These are phyloP conservation scores for Hypoxylon perforatum DNA, from an alignment of 495 filamentous ascomycete species.

Conservation along the genomic window DNA sequence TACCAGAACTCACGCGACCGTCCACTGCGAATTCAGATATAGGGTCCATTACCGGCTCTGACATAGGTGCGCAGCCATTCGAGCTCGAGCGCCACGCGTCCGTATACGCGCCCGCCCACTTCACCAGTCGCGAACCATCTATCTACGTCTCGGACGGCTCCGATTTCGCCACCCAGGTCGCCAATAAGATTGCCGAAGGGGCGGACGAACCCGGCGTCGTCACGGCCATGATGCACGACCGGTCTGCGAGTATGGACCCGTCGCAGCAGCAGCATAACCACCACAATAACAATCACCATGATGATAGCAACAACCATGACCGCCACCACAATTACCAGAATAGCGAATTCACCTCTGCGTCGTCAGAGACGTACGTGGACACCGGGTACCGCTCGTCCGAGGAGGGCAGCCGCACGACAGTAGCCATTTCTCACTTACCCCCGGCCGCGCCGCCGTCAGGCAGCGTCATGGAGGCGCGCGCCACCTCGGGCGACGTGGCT, in stretches of 20 bases:
- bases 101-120: slow-evolving; percentile 53
- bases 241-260: background rate
- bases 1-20: slow-evolving; percentile 53
- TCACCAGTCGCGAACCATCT: slow-evolving; percentile 57
- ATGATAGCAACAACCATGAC: too few species aligned
- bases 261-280: slow-evolving; percentile 35
- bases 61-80: slow-evolving; percentile 62
- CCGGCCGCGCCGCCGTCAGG: slow-evolving; percentile 57
- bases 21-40: slow-evolving; percentile 67
- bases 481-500: slow-evolving; percentile 60
- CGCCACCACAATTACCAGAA: slow-evolving; percentile 26
- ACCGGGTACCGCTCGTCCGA: slow-evolving; percentile 5
- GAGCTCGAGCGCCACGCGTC: slow-evolving; percentile 65
- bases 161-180: slow-evolving; percentile 49
- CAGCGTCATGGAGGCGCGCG: slow-evolving; percentile 63
- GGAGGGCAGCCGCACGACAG: background rate
- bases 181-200: slow-evolving; percentile 47
- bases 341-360: slow-evolving; percentile 28
- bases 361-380: slow-evolving; percentile 34
- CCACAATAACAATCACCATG: too few species aligned
- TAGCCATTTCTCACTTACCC: slow-evolving; percentile 40
- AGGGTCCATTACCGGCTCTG: slow-evolving; percentile 57
- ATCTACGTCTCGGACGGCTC: slow-evolving; percentile 65
- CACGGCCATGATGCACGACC: slow-evolving; percentile 9
- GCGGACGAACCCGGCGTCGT: slow-evolving; percentile 5